Evolutionary conservation across 768 basidiomycete genomes (phyloP), one percentile per base, ranked within the genome.

Genomic region (Crassisporium funariophilum): DNA sequence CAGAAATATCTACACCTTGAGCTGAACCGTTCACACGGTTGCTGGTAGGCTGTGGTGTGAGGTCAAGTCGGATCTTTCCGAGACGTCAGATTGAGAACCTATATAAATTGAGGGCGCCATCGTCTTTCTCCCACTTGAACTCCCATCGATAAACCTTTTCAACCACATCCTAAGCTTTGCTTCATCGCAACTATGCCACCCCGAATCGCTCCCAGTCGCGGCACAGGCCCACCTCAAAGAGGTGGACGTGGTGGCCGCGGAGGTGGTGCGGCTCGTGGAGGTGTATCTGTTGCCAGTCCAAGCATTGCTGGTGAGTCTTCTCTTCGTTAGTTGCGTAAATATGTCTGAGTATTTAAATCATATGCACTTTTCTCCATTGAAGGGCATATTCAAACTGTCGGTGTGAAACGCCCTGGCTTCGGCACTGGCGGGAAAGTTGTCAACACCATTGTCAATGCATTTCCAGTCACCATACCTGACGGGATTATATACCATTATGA

Each of bases 401-500:
- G 86, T 4, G 84, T 88, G 22, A 79, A 72, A 47, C 74, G 88
- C 25, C 73, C 81, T 12, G 78, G 69, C 10, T 83, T 72, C 25
- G 88, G 88, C 1, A 69, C 62, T 17, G 54, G 62, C 1, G 68
- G 62, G 2, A 53, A 50, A 19, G 42, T 29, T 1, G 59, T 64
- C 76, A 21, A 55, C 52, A 11, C 62, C 52, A 41, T 39, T 19
- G 66, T 71, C 25, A 91, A 68, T 25, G 62, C 82, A 23, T 87
- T 84, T 53, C 56, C 60, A 10, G 69, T 74, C 3, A 63, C 65
- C 0, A 72, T 84, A 2, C 76, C 83, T 0, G 71, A 83, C 10
- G 63, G 58, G 0, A 74, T 74, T 3, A 84, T 90, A n/a, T 73
- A 79, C 42, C 88, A 90, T 45, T 89, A 90, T 52, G 87, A 90